Evolutionary conservation across 805 yeast genomes (phyloP), one percentile per base, ranked within the genome.

Genomic region (Wickerhamomyces canadensis): DNA sequence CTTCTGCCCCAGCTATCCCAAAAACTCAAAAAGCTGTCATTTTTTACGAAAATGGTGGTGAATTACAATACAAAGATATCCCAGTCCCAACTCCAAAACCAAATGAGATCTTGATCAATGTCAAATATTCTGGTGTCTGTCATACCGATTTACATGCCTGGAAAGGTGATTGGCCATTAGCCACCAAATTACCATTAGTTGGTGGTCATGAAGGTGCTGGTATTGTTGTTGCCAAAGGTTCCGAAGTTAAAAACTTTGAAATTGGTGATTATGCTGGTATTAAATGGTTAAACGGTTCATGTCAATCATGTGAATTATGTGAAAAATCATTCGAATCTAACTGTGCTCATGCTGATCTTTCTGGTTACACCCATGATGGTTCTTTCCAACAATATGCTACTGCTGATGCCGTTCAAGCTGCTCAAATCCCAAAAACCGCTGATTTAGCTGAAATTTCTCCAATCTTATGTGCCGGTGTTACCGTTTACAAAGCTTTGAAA

Each of bases 331-430:
- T 67, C 52, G 83, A 78, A 62, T 65, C 83, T 29, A 74, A 80
- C 66, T 83, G 89, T 66, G 65, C 73, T 31, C 57, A 73, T 6
- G 84, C 84, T 32, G 84, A 76, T 52, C 69, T 81, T 52, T 65
- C 84, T 27, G 89, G 89, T 52, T 78, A 76, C 69, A 78, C 85
- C 34, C 81, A 77, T 52, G 87, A 84, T 57, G 95, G 95, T 42
- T 74, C 91, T n/a, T 84, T 76, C 73, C 80, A 76, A 60, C 73
- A 77, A 55, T 77, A 75, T 57, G 77, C 75, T 35, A 68, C 80
- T 37, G 82, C 80, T 31, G 78, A 75, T 55, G 77, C 80, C 28
- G 70, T 74, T 27, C 80, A 76, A 55, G 78, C 81, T 34, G 79
- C 82, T 36, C 67, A 62, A 47, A 70, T 77, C 44, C 79, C 80